These are phyloP conservation scores for Apiotrichum siamense DNA, from an alignment of 1,284 basidiomycete genomes.

Conservation along the genomic window DNA sequence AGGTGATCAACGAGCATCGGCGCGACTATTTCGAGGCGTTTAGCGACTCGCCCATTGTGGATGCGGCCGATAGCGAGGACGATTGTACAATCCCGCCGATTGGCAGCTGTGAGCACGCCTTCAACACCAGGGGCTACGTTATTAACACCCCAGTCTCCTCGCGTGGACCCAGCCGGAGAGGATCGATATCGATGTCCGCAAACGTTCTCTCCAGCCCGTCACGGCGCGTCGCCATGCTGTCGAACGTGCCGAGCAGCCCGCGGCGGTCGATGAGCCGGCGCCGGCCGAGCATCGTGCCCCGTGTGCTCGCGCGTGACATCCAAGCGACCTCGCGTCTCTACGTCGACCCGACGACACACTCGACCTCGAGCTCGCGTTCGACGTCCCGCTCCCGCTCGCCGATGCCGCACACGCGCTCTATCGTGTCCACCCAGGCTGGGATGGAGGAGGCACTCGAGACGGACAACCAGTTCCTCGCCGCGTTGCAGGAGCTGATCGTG, in stretches of 20 bases:
- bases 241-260: conserved; percentile 27
- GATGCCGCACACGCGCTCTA: conserved; percentile 63
- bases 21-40: conserved; percentile 44
- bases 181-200: conserved; percentile 32
- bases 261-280: conserved; percentile 27
- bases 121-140: too few species aligned
- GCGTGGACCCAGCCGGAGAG: conserved; percentile 33
- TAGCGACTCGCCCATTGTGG: conserved; percentile 33
- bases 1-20: conserved; percentile 21
- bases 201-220: conserved; percentile 27
- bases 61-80: conserved; percentile 36
- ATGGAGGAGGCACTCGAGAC: conserved; percentile 18
- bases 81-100: conserved; percentile 19
- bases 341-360: conserved; percentile 35
- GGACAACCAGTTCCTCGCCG: conserved; percentile 59
- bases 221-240: conserved; percentile 24
- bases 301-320: conserved; percentile 31
- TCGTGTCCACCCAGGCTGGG: conserved; percentile 13
- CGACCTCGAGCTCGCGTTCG: conserved; percentile 82
- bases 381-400: conserved; percentile 94
- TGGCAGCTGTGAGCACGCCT: conserved; percentile 10
- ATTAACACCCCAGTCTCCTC: conserved; percentile 19
- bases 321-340: background rate
- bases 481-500: conserved; percentile 88
- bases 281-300: conserved; percentile 35